Evolutionary conservation across 208 protist species (phyloP), one percentile per base, ranked within the genome.

Genomic region (Trypanosoma avium): DNA sequence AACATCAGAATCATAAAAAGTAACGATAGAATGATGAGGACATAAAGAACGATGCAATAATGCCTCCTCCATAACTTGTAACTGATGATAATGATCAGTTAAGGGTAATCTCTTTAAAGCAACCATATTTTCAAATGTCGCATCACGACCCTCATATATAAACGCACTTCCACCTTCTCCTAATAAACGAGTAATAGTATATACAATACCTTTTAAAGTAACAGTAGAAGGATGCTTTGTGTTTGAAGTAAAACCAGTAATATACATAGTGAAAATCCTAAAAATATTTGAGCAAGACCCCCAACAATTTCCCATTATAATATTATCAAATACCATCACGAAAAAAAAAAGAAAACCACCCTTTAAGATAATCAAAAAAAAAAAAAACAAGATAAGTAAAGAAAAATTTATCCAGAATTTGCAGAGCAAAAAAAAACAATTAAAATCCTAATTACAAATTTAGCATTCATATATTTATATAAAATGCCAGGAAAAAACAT

Each of bases 141-240:
- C 29, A 62, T 65, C 50, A 17, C 40, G 35, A 9, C 38, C 79
- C 38, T 81, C 68, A 61, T 90, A 90, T 8, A 90, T 75, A 67
- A 84, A 84, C 13, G 83, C 60, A 48, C 73, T 82, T 1, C 65
- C 83, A 21, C 83, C 83, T 47, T 90, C 83, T 6, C 73, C 79
- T 46, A 90, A 60, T 7, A 86, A 42, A 27, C 68, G 71, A 32
- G 77, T 54, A n/a, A 74, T 61, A 1, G 60, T 77, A 49, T 85
- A 89, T 27, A 83, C 67, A 33, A 74, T 57, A 4, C 75, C 77
- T n/a, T 78, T 79, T 38, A 88, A 66, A n/a, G 52, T 40, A 42
- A 82, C 73, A 12, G 65, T 70, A 13, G 59, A 48, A 17, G 74
- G 55, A 53, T 67, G 67, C 19, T 42, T 53, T 42, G 26, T 15